Base-by-base conservation (phyloP, 495 filamentous ascomycete genomes). In the Penicillium lividum region DNA sequence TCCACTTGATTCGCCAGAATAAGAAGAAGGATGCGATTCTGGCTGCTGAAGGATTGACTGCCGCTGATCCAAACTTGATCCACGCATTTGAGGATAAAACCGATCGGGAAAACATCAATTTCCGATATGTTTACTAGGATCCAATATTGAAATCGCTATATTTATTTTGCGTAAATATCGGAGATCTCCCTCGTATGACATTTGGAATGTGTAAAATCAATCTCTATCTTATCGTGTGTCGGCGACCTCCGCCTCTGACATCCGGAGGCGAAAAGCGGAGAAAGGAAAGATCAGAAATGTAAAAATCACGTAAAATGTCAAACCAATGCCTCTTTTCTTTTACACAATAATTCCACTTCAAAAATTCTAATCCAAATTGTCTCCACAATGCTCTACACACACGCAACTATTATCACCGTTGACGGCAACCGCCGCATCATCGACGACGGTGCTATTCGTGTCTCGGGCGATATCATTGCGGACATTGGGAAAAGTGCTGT, bases 51-150 rank as follows among this genome's bases (percentile, higher is more conserved):
- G 72, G 69, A 1, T 22, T 72, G 4, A 57, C 54, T 45, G 60
- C 67, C 7, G 68, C 62, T 1, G 73, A 71, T 42, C 65, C 68
- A 1, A 69, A 69, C 47, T 58, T 77, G 13, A 51, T 68, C 4
- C 73, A 73, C 59, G 74, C 74, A 3, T 82, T 80, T 67, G 77
- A 77, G 57, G 79, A 80, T 59, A 71, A 77, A 36, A 82, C 79
- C 0, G 79, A 82, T 50, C 69, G 68, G 53, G 73, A 80, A 65
- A 80, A 82, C 56, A 53, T 76, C 36, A 68, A 76, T 25, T 80
- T 82, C 62, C 65, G 74, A 18, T 82, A 82, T 60, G 70, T 82
- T 3, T 82, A 80, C 61, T 82, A 62, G 46, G 33, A 1, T 22
- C 30, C 27, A 18, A 10, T 8, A 43, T 33, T 47, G 36, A 16